Evolutionary conservation across 352 stramenopile genomes (phyloP), one percentile per base, ranked within the genome.

Genomic region (Aphanomyces astaci): DNA sequence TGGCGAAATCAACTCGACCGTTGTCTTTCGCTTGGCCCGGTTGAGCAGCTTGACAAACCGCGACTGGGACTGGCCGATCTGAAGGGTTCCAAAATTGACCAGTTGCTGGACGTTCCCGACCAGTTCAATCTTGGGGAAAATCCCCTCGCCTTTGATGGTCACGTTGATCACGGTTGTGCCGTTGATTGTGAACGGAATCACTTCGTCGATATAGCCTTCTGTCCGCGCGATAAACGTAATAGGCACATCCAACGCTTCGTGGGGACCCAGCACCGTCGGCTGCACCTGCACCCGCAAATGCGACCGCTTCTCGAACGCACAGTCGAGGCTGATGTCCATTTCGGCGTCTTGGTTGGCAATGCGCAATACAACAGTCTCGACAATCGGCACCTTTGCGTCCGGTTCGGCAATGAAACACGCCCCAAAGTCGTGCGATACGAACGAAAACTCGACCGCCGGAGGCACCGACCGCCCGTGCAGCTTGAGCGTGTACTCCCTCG

Each of bases 131-230:
- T 87, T 83, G 0, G 92, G 81, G 17, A 78, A 63, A 5, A 95
- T 76, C 17, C 89, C 89, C 67, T 94, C 81, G 30, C 86, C 89
- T 11, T 75, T 79, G 24, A 96, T 70, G 30, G 67, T 87, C 3
- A 96, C 70, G 31, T 78, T 89, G 32, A 96, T 71, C 3, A 81
- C 94, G 15, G 86, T 88, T 4, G 81, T 86, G 19, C 89, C 84
- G 57, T 98, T 98, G 25, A 98, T 81, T 1, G 89, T 82, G 69
- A 98, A 98, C 17, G 89, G 87, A 15, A 98, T 73, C 15, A 85
- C 62, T 51, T 97, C 96, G 1, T 87, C 49, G 66, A 97, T 98
- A 24, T 71, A 54, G 9, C 82, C 67, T 46, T 94, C 85, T 30
- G 96, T 84, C 0, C 90, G 78, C 1, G 93, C 89, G 4, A 85